Evolutionary conservation across 495 filamentous ascomycete genomes (phyloP), one percentile per base, ranked within the genome.

Genomic region (Aspergillus cristatus): DNA sequence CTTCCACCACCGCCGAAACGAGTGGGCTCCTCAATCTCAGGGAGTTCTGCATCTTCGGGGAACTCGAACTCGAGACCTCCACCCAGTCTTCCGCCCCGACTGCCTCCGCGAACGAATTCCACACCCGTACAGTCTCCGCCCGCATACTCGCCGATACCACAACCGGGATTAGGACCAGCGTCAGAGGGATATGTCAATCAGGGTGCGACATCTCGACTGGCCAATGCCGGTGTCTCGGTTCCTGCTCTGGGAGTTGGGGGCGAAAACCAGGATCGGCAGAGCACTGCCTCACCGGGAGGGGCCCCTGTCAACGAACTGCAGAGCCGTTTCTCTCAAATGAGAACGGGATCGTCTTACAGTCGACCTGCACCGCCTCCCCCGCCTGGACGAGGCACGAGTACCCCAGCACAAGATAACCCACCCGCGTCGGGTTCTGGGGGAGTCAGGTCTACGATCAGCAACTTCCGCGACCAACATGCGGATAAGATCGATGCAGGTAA

Each of bases 171-270:
- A 45, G 32, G 45, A 29, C 38, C 43, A 15, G 38, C 35, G 25
- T 47, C 50, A 38, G 20, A 67, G 37, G 52, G 63, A 51, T 54
- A 71, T 54, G 49, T 90, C 16, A 89, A 90, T 41, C 81, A 85
- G 50, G 73, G 66, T 2, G 75, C 86, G 13, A 51, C 84, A 24
- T 67, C 63, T 25, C 71, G 86, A 15, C 68, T 97, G 6, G 73
- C 80, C 13, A 72, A 76, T 37, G 81, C 88, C 5, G 90, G 90
- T 3, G 70, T 95, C 30, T 84, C 79, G 0, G 86, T 96, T 2
- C 86, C 90, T 1, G 84, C 73, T 0, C 67, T 95, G 29, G 82
- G 82, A 12, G 93, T 94, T 43, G 79, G 78, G 35, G 44, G 38
- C 16, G 38, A 16, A 41, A 55, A 35, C 44, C 50, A 15, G 11